Conservation (phyloP, 2,329 filamentous ascomycete genomes). For the Lachnellula subtilissima region DNA sequence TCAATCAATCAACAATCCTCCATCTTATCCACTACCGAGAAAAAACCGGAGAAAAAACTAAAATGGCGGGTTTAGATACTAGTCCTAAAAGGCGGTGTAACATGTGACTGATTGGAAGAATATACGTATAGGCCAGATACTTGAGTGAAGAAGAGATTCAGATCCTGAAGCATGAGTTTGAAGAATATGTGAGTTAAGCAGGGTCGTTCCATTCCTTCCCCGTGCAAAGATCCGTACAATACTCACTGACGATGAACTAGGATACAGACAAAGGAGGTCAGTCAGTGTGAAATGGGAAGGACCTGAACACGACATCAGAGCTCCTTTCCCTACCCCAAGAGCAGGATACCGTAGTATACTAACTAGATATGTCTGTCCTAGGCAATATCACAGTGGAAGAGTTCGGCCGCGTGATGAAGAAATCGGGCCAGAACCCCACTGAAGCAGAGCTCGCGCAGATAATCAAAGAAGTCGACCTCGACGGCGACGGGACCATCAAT, state of each 20-base stretch:
- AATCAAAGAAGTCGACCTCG: conserved; percentile 36
- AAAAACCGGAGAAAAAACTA: background rate
- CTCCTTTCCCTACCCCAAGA: background rate
- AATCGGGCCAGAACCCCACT: conserved; percentile 30
- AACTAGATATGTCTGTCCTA: conserved; percentile 1
- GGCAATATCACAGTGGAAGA: conserved; percentile 37
- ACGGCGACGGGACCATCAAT: conserved; percentile 37
- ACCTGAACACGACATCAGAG: background rate
- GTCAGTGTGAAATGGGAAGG: background rate
- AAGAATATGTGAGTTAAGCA: conserved; percentile 18
- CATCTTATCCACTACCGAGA: no score
- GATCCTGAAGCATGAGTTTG: conserved; percentile 24
- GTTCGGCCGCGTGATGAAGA: conserved; percentile 35
- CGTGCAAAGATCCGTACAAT: background rate
- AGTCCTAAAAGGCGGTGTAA: background rate
- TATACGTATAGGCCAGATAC: background rate
- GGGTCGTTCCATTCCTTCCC: background rate
- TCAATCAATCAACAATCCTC: background rate
- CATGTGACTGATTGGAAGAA: background rate
- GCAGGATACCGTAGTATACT: background rate
- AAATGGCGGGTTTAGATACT: background rate
- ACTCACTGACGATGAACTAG: conserved; percentile 1
- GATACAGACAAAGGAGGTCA: conserved; percentile 21
- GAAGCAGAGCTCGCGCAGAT: conserved; percentile 36
- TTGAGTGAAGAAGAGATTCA: conserved; percentile 20